These are phyloP conservation scores for Alternaria metachromatica DNA, from an alignment of 2,329 filamentous ascomycete genomes.

Conservation along the genomic window DNA sequence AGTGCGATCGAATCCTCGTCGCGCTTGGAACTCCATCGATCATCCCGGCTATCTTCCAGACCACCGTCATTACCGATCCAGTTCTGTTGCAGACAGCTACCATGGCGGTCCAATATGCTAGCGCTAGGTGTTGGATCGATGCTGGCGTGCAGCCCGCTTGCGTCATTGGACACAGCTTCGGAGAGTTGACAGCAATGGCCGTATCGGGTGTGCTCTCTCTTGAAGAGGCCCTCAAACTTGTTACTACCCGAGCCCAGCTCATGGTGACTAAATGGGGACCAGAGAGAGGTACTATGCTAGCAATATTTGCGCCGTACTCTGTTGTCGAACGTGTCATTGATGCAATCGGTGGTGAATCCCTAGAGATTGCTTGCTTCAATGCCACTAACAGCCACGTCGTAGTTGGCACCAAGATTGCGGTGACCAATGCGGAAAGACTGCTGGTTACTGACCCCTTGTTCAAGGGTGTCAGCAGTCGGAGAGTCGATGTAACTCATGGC, in stretches of 20 bases:
- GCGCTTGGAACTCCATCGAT: constrained; percentile 9
- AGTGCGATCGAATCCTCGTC: constrained; percentile 17
- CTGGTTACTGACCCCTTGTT: constrained; percentile 13
- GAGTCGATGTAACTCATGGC: constrained; percentile 32
- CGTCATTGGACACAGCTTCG: constrained; percentile 39
- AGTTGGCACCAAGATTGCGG: constrained; percentile 27
- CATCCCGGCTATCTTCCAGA: constrained; percentile 19
- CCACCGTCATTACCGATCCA: neutral
- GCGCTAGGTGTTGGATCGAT: constrained; percentile 26
- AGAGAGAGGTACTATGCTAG: constrained; percentile 33
- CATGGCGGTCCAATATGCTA: constrained; percentile 31
- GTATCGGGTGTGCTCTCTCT: constrained; percentile 42
- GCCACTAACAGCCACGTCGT: constrained; percentile 51
- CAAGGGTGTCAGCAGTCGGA: constrained; percentile 21
- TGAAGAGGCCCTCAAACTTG: constrained; percentile 40
- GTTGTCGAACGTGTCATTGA: constrained; percentile 7
- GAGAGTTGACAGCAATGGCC: constrained; percentile 49
- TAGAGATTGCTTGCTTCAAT: constrained; percentile 54
- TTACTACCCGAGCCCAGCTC: constrained; percentile 44
- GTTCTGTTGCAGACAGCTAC: constrained; percentile 22
- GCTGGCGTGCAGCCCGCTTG: constrained; percentile 13
- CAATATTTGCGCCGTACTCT: constrained; percentile 9
- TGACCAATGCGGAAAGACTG: constrained; percentile 22
- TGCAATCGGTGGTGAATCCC: neutral
- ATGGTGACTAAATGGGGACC: constrained; percentile 24